These are phyloP conservation scores for Magnusiomyces tetraspermus DNA, from an alignment of 1,139 yeast species.

Conservation along the genomic window DNA sequence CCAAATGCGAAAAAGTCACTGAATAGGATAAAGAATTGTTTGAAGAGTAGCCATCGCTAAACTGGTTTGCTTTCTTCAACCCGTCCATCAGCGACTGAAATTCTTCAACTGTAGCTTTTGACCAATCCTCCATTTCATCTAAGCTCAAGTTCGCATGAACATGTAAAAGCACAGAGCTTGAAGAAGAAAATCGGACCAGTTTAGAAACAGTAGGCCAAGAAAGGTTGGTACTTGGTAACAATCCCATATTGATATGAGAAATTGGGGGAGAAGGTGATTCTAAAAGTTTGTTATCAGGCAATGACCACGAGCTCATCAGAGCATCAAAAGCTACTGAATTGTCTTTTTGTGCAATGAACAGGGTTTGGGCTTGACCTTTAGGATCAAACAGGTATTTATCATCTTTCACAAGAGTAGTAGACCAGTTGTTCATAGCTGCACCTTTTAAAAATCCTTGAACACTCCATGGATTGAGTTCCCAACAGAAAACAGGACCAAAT, in stretches of 20 bases:
- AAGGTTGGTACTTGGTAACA: conserved; percentile 57
- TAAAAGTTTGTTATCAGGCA: no score
- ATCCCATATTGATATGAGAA: conserved; percentile 66
- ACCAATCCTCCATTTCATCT: conserved; percentile 36
- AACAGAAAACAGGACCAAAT: conserved; percentile 44
- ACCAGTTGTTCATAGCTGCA: conserved; percentile 39
- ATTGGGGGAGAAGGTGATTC: conserved; percentile 33
- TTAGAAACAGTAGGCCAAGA: conserved; percentile 47
- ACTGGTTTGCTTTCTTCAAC: neutral
- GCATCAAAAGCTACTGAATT: conserved; percentile 50
- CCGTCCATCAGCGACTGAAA: neutral
- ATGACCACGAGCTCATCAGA: no score
- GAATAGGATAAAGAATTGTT: conserved; percentile 6
- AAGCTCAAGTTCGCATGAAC: conserved; percentile 67
- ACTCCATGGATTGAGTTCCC: conserved; percentile 87
- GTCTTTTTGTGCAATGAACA: conserved; percentile 51
- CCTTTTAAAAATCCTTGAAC: conserved; percentile 60
- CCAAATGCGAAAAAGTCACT: conserved; percentile 33
- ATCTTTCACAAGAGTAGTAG: no score
- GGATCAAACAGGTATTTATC: neutral
- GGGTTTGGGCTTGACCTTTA: conserved; percentile 17
- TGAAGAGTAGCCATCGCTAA: neutral
- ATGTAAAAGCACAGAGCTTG: conserved; percentile 37
- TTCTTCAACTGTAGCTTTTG: conserved; percentile 2
- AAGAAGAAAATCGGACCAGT: conserved; percentile 17